Conservation (phyloP, 2,329 filamentous ascomycete species). For the Colletotrichum sidae region DNA sequence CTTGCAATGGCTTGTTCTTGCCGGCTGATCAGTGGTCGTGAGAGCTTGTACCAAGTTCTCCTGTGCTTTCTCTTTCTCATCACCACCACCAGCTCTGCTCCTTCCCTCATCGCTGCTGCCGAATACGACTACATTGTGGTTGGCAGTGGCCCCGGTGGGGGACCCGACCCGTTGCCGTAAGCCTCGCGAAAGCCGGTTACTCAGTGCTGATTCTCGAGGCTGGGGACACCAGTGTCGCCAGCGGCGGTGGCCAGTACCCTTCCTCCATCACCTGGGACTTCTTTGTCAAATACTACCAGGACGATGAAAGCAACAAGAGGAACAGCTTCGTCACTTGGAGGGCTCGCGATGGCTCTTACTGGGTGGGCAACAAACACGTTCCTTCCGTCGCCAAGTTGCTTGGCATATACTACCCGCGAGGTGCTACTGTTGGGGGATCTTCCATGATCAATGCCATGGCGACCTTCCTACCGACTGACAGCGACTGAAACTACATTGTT, state of each 20-base stretch:
- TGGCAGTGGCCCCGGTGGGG: constrained; percentile 67
- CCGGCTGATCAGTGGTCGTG: not conserved
- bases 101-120: not conserved
- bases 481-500: constrained; percentile 20
- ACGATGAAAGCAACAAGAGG: constrained; percentile 58
- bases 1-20: not conserved
- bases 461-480: constrained; percentile 19
- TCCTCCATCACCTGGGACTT: constrained; percentile 67
- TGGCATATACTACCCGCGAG: constrained; percentile 29
- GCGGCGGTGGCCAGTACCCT: constrained; percentile 35
- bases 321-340: constrained; percentile 53
- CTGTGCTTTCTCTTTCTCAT: not conserved
- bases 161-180: constrained; percentile 62
- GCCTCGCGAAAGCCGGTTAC: constrained; percentile 65
- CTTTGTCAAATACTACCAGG: constrained; percentile 70
- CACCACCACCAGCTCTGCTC: not conserved
- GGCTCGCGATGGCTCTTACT: constrained; percentile 4
- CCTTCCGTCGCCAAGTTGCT: constrained; percentile 11
- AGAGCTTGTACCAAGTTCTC: not conserved
- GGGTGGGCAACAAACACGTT: constrained; percentile 13
- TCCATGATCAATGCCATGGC: constrained; percentile 31
- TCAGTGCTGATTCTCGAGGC: constrained; percentile 68
- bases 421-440: constrained; percentile 29
- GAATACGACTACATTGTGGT: constrained; percentile 69
- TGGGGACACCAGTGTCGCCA: constrained; percentile 50